These are phyloP conservation scores for Clarireedia paspali DNA, from an alignment of 2,329 filamentous ascomycete species.

Conservation along the genomic window DNA sequence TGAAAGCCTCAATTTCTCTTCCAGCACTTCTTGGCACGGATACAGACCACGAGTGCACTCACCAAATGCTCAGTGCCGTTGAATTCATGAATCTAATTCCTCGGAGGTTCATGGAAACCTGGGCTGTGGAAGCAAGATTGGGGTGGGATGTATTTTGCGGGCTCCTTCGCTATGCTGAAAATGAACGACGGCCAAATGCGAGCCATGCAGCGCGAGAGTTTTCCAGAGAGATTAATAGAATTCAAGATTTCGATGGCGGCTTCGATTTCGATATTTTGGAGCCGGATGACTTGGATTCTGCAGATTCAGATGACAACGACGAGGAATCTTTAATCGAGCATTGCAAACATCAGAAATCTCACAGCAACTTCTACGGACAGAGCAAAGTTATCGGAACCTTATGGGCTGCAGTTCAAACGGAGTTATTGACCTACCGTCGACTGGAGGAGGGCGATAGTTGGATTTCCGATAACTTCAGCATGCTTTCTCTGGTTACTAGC, in stretches of 20 bases:
- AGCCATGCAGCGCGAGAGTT: background rate
- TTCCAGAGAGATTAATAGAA: background rate
- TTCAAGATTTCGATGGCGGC: no score
- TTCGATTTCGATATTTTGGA: no score
- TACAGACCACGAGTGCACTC: no score
- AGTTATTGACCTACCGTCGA: constrained; percentile 32
- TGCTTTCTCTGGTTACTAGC: constrained; percentile 5
- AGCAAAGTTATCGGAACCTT: constrained; percentile 15
- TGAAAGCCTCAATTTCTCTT: background rate
- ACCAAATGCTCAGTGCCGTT: constrained; percentile 21
- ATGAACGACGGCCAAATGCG: constrained; percentile 3
- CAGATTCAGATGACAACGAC: background rate
- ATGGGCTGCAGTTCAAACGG: constrained; percentile 33
- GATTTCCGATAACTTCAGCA: constrained; percentile 17
- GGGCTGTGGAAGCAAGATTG: constrained; percentile 7
- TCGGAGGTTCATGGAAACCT: constrained; percentile 7
- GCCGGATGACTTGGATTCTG: background rate
- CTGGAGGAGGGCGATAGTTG: constrained; percentile 21
- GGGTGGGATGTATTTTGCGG: constrained; percentile 13
- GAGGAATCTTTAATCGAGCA: background rate
- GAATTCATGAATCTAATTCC: constrained; percentile 13
- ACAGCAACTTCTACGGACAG: background rate
- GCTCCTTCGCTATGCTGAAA: constrained; percentile 9
- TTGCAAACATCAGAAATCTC: background rate
- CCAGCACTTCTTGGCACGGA: background rate